Conservation (phyloP, 352 stramenopile genomes). For the Blastocystis sp. region DNA sequence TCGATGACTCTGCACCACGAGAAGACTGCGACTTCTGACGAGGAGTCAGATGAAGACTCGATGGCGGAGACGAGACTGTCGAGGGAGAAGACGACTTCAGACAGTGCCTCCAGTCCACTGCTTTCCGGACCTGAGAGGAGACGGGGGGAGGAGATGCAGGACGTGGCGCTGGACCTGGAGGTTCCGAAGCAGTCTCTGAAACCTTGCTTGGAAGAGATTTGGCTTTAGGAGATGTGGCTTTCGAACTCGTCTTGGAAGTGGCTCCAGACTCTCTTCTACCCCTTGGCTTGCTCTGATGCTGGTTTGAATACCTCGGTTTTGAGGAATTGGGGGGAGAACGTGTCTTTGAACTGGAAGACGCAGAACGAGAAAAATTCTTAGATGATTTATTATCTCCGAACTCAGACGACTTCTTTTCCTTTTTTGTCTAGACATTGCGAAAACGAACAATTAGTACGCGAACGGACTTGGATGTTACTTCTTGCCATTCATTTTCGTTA, state of each 20-base stretch:
- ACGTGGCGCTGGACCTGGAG: no score
- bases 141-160: no score
- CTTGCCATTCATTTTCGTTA: neutral
- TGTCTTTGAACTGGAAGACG: neutral
- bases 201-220: neutral
- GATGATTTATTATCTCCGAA: no score
- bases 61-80: no score
- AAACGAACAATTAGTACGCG: neutral
- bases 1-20: no score
- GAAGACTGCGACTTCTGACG: no score
- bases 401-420: neutral
- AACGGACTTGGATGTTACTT: neutral
- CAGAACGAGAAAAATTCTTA: no score
- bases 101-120: no score
- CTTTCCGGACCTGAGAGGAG: no score
- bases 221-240: neutral
- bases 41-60: no score
- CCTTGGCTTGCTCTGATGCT: neutral
- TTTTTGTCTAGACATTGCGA: neutral
- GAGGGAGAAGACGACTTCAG: no score
- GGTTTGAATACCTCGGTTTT: neutral
- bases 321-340: neutral
- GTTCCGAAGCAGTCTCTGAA: no score
- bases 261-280: neutral
- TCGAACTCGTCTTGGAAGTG: neutral